Evolutionary conservation across 2,329 filamentous ascomycete genomes (phyloP).

Genomic region (Penicillium polonicum): DNA sequence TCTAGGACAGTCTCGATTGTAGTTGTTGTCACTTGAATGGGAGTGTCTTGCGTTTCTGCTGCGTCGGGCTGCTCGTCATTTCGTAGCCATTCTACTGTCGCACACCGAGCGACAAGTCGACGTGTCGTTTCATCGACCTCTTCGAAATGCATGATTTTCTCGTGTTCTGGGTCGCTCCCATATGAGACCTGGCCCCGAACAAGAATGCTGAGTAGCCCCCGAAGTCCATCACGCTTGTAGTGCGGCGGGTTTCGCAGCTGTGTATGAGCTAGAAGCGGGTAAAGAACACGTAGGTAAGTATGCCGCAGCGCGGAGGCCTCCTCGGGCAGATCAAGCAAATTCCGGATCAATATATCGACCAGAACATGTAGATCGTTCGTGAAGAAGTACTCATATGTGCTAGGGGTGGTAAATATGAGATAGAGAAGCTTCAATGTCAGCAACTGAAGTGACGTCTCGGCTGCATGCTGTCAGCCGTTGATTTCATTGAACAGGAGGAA

Average conservation of each 20-base stretch:
- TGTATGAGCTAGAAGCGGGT: slow-evolving; percentile 86
- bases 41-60: slow-evolving; percentile 17
- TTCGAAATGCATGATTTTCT: slow-evolving; percentile 50
- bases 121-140: slow-evolving; percentile 52
- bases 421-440: slow-evolving; percentile 96
- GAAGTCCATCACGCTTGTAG: slow-evolving; percentile 86
- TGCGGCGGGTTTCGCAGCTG: slow-evolving; percentile 82
- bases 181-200: slow-evolving; percentile 69
- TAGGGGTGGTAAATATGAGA: slow-evolving; percentile 85
- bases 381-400: slow-evolving; percentile 97
- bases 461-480: slow-evolving; percentile 34
- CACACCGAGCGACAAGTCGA: slow-evolving; percentile 48
- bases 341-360: slow-evolving; percentile 92
- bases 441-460: slow-evolving; percentile 88
- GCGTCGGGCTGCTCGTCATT: slow-evolving; percentile 28
- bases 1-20: slow-evolving; percentile 25
- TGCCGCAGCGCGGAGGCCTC: slow-evolving; percentile 73
- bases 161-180: slow-evolving; percentile 43
- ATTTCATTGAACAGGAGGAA: neutral
- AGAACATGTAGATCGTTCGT: slow-evolving; percentile 94
- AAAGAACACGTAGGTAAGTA: slow-evolving; percentile 90
- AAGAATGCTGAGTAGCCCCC: slow-evolving; percentile 71
- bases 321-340: slow-evolving; percentile 90
- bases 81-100: slow-evolving; percentile 48
- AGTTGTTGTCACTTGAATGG: slow-evolving; percentile 9